Conservation (phyloP, 345 rosid genomes). For the Cardamine occulta region DNA sequence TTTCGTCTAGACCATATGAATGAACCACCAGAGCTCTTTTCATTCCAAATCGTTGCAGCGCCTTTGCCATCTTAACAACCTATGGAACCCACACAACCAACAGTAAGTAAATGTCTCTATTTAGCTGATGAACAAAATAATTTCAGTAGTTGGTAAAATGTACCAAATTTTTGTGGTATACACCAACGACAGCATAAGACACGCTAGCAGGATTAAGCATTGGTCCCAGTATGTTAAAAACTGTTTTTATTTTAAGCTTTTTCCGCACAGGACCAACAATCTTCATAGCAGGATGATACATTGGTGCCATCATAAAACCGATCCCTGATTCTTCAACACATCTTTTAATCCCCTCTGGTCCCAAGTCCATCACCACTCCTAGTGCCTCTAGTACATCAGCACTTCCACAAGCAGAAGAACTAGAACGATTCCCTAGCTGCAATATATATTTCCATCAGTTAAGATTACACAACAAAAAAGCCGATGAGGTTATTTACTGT, state of each 20-base stretch:
- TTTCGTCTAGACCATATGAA: conserved; percentile 95
- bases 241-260: conserved; percentile 79
- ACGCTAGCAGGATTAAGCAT: conserved; percentile 90
- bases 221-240: conserved; percentile 90
- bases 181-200: conserved; percentile 91
- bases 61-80: conserved; percentile 93
- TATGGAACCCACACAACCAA: conserved; percentile 42
- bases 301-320: conserved; percentile 91
- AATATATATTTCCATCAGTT: not conserved
- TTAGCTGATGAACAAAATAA: not conserved
- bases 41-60: conserved; percentile 88
- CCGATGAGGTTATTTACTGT: not conserved
- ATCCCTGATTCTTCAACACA: conserved; percentile 89
- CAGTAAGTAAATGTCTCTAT: not conserved
- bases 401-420: conserved; percentile 99
- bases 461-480: not conserved
- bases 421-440: conserved; percentile 96
- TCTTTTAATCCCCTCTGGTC: conserved; percentile 70
- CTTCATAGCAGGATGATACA: conserved; percentile 94
- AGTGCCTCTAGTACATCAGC: conserved; percentile 90
- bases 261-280: conserved; percentile 83
- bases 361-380: conserved; percentile 78
- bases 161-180: conserved; percentile 76
- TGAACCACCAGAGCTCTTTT: conserved; percentile 93
- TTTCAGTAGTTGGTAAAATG: conserved; percentile 29